These are phyloP conservation scores for Priceomyces medius DNA, from an alignment of 805 yeast genomes.

Conservation along the genomic window DNA sequence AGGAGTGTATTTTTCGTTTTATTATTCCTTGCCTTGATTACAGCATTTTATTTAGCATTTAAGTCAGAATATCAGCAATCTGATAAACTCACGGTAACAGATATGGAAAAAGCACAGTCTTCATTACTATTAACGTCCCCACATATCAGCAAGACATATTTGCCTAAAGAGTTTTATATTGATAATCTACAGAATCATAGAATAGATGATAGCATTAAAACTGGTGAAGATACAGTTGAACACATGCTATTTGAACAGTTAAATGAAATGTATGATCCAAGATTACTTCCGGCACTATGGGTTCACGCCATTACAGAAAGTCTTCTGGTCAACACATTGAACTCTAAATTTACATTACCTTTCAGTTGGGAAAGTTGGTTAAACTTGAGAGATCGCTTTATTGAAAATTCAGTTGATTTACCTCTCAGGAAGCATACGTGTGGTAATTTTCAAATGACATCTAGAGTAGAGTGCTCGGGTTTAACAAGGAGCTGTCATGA, in stretches of 20 bases:
- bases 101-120: neutral
- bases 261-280: slow-evolving; percentile 23
- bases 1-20: neutral
- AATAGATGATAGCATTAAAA: neutral
- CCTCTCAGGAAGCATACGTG: slow-evolving; percentile 12
- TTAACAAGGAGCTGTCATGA: neutral
- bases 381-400: slow-evolving; percentile 1
- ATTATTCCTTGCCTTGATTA: neutral
- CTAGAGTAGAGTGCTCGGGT: neutral
- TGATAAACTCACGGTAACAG: neutral
- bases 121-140: neutral
- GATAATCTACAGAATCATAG: too few species aligned
- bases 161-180: neutral
- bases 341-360: slow-evolving; percentile 23
- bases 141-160: neutral
- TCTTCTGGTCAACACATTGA: slow-evolving; percentile 11
- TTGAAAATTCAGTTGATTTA: neutral
- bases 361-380: slow-evolving; percentile 33
- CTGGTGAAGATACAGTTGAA: neutral
- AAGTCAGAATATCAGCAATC: too few species aligned
- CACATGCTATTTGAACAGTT: neutral
- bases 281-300: slow-evolving; percentile 30
- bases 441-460: slow-evolving; percentile 10
- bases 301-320: slow-evolving; percentile 6
- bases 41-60: neutral